Conservation (phyloP, 805 yeast genomes). For the Myxozyma udenii region DNA sequence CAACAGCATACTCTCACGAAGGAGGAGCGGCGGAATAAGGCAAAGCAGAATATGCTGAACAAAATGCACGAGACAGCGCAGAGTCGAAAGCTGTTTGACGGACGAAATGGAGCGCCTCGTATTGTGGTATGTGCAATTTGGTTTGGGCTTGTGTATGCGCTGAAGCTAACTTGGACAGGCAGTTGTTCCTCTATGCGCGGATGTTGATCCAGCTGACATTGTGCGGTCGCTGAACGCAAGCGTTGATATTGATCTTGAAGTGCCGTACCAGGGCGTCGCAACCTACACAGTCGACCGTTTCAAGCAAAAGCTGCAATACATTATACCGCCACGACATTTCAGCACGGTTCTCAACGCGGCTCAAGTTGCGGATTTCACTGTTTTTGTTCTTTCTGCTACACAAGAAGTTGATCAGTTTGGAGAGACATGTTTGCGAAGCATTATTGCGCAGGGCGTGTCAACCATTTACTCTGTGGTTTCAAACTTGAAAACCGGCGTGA, state of each 20-base stretch:
- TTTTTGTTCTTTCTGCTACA: conserved; percentile 84
- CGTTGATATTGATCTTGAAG: conserved; percentile 26
- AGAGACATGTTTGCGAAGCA: conserved; percentile 83
- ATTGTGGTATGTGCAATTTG: conserved; percentile 47
- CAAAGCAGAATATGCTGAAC: conserved; percentile 70
- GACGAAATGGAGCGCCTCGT: conserved; percentile 75
- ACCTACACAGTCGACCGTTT: conserved; percentile 52
- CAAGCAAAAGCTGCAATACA: conserved; percentile 66
- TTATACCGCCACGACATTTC: conserved; percentile 72
- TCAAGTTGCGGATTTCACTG: conserved; percentile 81
- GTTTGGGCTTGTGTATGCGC: background rate
- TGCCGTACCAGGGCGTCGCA: conserved; percentile 16
- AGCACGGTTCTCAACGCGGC: conserved; percentile 78
- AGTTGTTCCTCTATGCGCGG: conserved; percentile 72
- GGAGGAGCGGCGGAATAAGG: conserved; percentile 69
- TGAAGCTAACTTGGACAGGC: conserved; percentile 37
- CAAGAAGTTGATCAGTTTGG: conserved; percentile 83
- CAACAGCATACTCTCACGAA: conserved; percentile 44
- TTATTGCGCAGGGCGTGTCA: conserved; percentile 89
- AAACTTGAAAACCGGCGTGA: conserved; percentile 57
- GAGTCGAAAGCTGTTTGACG: conserved; percentile 72
- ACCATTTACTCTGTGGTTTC: conserved; percentile 75
- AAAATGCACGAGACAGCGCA: conserved; percentile 62
- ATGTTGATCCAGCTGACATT: conserved; percentile 46
- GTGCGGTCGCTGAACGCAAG: conserved; percentile 33